Evolutionary conservation across 805 yeast species (phyloP), one percentile per base, ranked within the genome.

Genomic region (Yarrowia alimentaria): DNA sequence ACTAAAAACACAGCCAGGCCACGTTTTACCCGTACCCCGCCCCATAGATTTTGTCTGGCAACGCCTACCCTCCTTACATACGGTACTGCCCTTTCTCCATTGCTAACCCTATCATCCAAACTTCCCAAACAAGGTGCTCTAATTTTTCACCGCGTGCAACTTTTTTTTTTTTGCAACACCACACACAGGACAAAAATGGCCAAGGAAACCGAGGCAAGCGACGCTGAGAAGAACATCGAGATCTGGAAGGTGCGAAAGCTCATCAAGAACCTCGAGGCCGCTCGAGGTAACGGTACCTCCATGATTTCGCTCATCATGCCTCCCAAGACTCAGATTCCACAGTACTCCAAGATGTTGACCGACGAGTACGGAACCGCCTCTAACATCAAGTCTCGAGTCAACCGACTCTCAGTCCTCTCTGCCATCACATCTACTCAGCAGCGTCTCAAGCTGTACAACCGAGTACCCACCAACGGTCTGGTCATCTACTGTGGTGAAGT

Each of bases 321-420:
- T 33, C 99, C 99, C 61, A 83, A 80, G 67, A 91, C 94, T 54
- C 99, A 93, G 71, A 84, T 93, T 63, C 77, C 98, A 10, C 78
- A 87, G 62, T 78, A 77, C 53, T 89, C 83, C 65, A 90, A 86
- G 71, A 85, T 87, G 90, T 77, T 93, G 69, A 87, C 97, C 4
- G 98, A 93, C 72, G 99, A 93, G 73, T 90, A 89, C 70, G 99
- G 99, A 69, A 93, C 99, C 12, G 99, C 99, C 2, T 87, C 97
- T 43, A 93, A 93, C 69, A 93, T 93, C 68, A 93, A 93, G 71
- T 91, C 98, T 31, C 84, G 99, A 68, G 99, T 93, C 52, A 93
- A 93, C 75, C 79, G 99, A 71, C 75, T 88, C 60, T 89, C 97
- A 32, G 99, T 93, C 34, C 73, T 93, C 57, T 84, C 96, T 16